Percentiles rank a stretch among this genome's conserved stretches.
phyloP scores from a whole-genome alignment of 192 early-diverging fungal genomes.

The Gonapodya prolifera region DNA sequence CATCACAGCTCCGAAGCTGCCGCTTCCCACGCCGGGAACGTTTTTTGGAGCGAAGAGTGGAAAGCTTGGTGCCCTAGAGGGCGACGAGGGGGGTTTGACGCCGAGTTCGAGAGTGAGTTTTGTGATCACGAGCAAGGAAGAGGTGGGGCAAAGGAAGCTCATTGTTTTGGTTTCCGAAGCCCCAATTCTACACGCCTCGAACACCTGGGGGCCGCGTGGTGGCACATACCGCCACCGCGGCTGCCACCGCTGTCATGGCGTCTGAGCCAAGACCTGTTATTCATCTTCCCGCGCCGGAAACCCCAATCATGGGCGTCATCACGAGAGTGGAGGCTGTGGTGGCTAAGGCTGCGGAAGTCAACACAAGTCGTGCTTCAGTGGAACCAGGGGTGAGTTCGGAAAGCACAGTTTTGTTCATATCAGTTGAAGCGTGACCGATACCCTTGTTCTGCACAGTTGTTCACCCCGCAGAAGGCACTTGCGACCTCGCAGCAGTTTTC shows the following conservation, averaged over 20 bases:
- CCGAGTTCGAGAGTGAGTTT: slow-evolving; percentile 1
- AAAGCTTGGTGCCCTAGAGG: not conserved
- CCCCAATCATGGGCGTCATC: not conserved
- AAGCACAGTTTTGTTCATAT: not conserved
- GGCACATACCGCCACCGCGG: not conserved
- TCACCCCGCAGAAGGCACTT: not conserved
- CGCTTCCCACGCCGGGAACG: not conserved
- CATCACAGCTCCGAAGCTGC: not conserved
- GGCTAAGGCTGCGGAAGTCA: not conserved
- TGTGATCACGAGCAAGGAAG: no score
- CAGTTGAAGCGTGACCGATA: no score
- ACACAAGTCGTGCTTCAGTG: not conserved
- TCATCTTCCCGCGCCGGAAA: not conserved
- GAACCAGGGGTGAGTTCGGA: not conserved
- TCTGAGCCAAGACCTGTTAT: not conserved
- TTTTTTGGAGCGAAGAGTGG: not conserved
- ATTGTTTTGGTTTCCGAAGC: not conserved
- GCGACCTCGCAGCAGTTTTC: not conserved
- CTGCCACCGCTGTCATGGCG: not conserved
- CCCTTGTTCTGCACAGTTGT: not conserved
- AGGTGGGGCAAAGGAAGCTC: not conserved
- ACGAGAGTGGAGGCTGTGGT: not conserved
- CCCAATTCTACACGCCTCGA: not conserved
- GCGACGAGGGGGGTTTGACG: not conserved
- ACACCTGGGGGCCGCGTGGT: not conserved